Evolutionary conservation across 805 yeast species (phyloP), one percentile per base, ranked within the genome.

Genomic region (Metschnikowia koreensis): DNA sequence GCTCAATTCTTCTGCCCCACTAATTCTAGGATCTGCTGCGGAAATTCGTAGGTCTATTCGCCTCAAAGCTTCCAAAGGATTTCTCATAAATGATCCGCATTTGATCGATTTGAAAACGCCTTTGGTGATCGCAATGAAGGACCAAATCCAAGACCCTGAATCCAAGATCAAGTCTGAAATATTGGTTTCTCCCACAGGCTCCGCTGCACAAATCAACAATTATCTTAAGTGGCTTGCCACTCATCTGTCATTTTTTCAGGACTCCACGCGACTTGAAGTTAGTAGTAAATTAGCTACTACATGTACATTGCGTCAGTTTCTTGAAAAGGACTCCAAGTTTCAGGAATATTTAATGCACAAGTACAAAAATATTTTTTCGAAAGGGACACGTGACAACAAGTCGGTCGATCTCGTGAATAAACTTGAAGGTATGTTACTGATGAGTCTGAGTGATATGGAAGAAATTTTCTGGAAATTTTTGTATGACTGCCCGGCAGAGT

Each of bases 281-380:
- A 48, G 42, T 13, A 57, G 47, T 55, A 77, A 74, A 51, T 67
- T 69, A 42, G 76, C 86, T 0, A 77, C 86, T 0, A 58, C 79
- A 7, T 82, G 81, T 66, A 80, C 78, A 31, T 66, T 86, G 53
- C 71, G 78, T 36, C 86, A 84, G 58, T 84, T 80, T 60, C 77
- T 77, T 65, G 86, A 82, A 46, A 81, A 81, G 53, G 82, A 83
- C 51, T 62, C 71, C 51, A 70, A 69, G 60, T 71, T 77, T 66
- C 69, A 69, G 63, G 68, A 70, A 52, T 63, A 58, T 40, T 52
- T 68, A 4, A 53, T 69, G 2, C 61, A 44, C 6, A 44, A 44
- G 22, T 44, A 44, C 41, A 15, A 26, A 6, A 11, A 15, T 16
- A 4, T 8, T 9, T 49, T 53, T 38, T 31, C 45, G 27, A 9